Evolutionary conservation across 768 basidiomycete genomes (phyloP).

Genomic region (Mycena olivaceomarginata): DNA sequence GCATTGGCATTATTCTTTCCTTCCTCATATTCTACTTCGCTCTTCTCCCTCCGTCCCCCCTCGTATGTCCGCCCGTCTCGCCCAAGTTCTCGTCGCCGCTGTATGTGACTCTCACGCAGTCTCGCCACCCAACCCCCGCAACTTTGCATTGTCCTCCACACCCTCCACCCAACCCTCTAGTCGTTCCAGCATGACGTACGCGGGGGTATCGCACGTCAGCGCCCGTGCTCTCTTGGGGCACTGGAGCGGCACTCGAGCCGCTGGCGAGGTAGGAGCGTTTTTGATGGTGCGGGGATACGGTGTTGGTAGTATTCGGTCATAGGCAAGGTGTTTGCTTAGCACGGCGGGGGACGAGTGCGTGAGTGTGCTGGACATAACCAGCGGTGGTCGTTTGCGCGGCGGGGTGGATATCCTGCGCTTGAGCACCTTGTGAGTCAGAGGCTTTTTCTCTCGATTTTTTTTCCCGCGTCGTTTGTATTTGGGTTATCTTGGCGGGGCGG

Average conservation of each 20-base stretch:
- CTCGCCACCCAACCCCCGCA: no score
- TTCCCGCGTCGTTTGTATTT: conserved; percentile 10
- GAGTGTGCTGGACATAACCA: conserved; percentile 8
- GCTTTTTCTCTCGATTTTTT: no score
- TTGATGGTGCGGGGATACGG: conserved; percentile 15
- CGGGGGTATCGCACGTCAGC: neutral
- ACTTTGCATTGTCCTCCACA: conserved; percentile 13
- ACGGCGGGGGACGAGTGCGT: neutral
- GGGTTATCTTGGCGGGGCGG: conserved; percentile 1
- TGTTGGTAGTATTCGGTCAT: conserved; percentile 11
- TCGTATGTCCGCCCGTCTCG: conserved; percentile 1
- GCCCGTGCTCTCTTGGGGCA: conserved; percentile 5
- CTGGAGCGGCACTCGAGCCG: neutral
- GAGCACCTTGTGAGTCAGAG: no score
- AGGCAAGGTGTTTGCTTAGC: neutral
- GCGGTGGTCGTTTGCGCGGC: no score
- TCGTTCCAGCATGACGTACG: conserved; percentile 3
- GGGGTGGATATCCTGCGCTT: no score
- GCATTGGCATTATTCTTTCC: no score
- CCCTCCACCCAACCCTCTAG: neutral
- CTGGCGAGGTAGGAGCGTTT: conserved; percentile 11
- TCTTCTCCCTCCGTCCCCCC: no score
- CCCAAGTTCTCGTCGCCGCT: conserved; percentile 6
- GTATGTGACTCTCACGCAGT: conserved; percentile 19
- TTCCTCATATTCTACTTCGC: no score